Base-by-base conservation (phyloP, 176 grass and related monocot species). In the Juncus inflexus region DNA sequence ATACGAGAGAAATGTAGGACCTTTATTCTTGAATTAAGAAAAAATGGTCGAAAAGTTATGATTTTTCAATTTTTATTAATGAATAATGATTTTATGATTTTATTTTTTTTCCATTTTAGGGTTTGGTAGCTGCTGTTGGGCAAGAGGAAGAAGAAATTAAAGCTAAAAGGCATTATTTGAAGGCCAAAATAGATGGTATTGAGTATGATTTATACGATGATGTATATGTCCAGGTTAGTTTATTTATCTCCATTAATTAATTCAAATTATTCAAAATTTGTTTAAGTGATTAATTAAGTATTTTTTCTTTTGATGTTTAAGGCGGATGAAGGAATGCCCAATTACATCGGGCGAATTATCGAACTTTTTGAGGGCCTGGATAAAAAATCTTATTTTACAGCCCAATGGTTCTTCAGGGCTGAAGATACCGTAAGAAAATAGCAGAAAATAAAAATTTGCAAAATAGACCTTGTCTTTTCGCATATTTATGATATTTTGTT, bases 271-370 rank as follows among this genome's bases (percentile, higher is more conserved):
- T 47, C 9, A 47, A 47, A 6, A 47, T 47, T 47, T 9, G 9
- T 47, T 47, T 47, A 3, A 45, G 42, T 37, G 15, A 78, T 37
- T 12, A 19, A 13, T 14, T 28, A 28, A 28, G 19, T 28, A 28
- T 47, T 45, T 39, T 2, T 47, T 53, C 55, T 50, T 11, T 1
- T 39, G 3, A 50, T 40, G 39, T 5, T 52, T 41, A 47, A 96
- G 91, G 91, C 91, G 35, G 87, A 62, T 35, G 81, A 88, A 43
- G 76, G 70, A 1, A 42, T 78, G 50, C 40, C 67, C 3, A 74
- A 96, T 40, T 96, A 91, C 40, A 96, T 96, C 40, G 84, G 91
- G 3, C 59, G 87, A 1, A 96, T 91, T 14, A 70, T 77, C 2
- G 92, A 97, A 55, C 69, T 97, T 6, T 97, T 97, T 47, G 77